Percentiles rank a stretch among this genome's conserved stretches.
phyloP scores from a whole-genome alignment of 257 asterid genomes.

The Datura wrightii region DNA sequence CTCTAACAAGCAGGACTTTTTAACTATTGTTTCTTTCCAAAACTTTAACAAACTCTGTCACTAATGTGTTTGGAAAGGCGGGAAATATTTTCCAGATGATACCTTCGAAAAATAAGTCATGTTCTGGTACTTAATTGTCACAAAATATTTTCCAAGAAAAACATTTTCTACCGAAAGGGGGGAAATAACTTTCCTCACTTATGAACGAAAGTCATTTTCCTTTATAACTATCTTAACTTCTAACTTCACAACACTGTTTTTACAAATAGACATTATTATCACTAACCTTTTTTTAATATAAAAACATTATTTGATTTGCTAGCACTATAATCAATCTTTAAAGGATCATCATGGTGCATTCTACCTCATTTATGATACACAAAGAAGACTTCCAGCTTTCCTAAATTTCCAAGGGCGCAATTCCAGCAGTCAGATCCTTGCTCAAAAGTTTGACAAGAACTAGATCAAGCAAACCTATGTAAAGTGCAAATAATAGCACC shows the following conservation, averaged over 20 bases:
- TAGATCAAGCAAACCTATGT: conserved; percentile 16
- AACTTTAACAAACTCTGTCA: background rate
- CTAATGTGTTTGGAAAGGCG: background rate
- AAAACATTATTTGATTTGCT: background rate
- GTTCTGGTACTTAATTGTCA: background rate
- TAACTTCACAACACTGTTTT: background rate
- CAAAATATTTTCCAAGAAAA: background rate
- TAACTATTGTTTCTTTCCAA: background rate
- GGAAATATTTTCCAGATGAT: background rate
- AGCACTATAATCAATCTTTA: conserved; percentile 1
- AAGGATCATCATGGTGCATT: background rate
- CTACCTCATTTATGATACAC: background rate
- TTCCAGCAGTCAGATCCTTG: background rate
- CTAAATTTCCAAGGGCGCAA: background rate
- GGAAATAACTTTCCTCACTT: background rate
- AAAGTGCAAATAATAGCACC: background rate
- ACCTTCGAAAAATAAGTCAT: background rate
- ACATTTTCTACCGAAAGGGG: background rate
- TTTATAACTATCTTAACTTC: background rate
- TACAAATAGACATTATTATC: background rate
- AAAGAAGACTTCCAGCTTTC: background rate
- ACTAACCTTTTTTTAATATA: background rate
- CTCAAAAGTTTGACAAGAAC: background rate
- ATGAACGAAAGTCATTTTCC: background rate
- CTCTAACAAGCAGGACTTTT: background rate